phyloP scores from a whole-genome alignment of 2,329 filamentous ascomycete species.

The Acrodontium crateriforme region DNA sequence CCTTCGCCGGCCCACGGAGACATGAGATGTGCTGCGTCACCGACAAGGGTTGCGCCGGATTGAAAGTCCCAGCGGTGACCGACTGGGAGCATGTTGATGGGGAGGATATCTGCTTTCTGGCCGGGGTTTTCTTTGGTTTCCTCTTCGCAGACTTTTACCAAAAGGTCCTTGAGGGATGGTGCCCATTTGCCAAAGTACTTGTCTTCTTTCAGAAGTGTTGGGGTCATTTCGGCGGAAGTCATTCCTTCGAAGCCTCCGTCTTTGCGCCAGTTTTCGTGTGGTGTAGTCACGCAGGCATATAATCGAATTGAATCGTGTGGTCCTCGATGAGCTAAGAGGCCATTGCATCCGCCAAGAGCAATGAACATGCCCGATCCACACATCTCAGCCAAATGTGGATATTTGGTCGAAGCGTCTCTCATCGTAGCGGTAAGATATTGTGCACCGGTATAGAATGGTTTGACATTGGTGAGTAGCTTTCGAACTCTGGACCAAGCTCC shows the following conservation, averaged over 20 bases:
- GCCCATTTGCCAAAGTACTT: slow-evolving; percentile 27
- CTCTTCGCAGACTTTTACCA: no score
- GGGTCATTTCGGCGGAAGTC: no score
- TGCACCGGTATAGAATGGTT: slow-evolving; percentile 22
- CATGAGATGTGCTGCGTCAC: slow-evolving; percentile 47
- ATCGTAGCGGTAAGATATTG: slow-evolving; percentile 7
- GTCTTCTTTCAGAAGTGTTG: no score
- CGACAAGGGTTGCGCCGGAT: slow-evolving; percentile 38
- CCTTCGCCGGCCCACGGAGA: slow-evolving; percentile 44
- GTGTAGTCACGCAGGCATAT: slow-evolving; percentile 8
- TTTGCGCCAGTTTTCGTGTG: slow-evolving; percentile 9
- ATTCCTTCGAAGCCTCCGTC: no score
- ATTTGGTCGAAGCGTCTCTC: slow-evolving; percentile 9
- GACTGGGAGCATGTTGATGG: slow-evolving; percentile 21
- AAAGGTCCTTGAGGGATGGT: slow-evolving; percentile 24
- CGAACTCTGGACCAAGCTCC: slow-evolving; percentile 30
- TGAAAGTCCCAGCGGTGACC: slow-evolving; percentile 32
- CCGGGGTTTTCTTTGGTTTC: no score
- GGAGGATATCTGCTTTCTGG: no score
- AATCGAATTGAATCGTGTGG: slow-evolving; percentile 9
- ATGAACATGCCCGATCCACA: slow-evolving; percentile 21
- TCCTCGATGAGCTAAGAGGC: slow-evolving; percentile 11
- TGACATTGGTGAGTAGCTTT: slow-evolving; percentile 16
- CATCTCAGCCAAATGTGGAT: slow-evolving; percentile 18
- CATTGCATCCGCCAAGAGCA: slow-evolving; percentile 8